These are phyloP conservation scores for Phialocephala subalpina DNA, from an alignment of 2,329 filamentous ascomycete species.

Conservation along the genomic window DNA sequence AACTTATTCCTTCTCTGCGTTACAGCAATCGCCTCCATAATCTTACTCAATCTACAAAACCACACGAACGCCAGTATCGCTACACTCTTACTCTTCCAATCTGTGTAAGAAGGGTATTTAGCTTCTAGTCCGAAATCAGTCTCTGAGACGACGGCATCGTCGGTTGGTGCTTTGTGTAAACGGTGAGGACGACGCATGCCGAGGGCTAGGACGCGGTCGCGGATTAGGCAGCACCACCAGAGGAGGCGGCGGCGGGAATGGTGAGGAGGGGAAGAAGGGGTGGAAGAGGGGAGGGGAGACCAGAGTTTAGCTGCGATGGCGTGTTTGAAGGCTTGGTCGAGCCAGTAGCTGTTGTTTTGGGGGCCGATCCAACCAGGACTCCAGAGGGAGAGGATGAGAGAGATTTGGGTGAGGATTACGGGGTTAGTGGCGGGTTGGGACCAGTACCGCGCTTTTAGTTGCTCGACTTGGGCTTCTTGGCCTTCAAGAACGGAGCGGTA, in stretches of 20 bases:
- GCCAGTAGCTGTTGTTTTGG: slow-evolving; percentile 31
- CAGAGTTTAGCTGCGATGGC: slow-evolving; percentile 19
- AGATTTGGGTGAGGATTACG: slow-evolving; percentile 25
- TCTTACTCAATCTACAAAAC: slow-evolving; percentile 27
- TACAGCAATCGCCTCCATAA: slow-evolving; percentile 26
- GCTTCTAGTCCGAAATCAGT: slow-evolving; percentile 24
- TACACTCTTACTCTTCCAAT: slow-evolving; percentile 13
- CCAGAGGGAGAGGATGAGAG: slow-evolving; percentile 25
- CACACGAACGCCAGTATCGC: slow-evolving; percentile 26
- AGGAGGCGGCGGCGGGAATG: slow-evolving; percentile 16
- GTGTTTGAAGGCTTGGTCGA: slow-evolving; percentile 28
- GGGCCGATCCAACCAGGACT: slow-evolving; percentile 18
- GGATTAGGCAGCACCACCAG: slow-evolving; percentile 27
- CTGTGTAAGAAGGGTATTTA: slow-evolving; percentile 16
- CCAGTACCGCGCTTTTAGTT: slow-evolving; percentile 26
- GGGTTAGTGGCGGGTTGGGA: slow-evolving; percentile 24
- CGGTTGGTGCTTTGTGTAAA: slow-evolving; percentile 14
- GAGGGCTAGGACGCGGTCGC: slow-evolving; percentile 25
- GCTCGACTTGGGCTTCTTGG: slow-evolving; percentile 25
- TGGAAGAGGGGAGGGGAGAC: background rate
- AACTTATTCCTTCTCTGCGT: slow-evolving; percentile 20
- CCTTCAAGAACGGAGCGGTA: slow-evolving; percentile 27
- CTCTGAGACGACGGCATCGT: slow-evolving; percentile 20
- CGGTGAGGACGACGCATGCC: slow-evolving; percentile 27
- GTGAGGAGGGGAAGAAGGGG: no score